Conservation (phyloP, 768 basidiomycete genomes). For the Tulasnella sp. region DNA sequence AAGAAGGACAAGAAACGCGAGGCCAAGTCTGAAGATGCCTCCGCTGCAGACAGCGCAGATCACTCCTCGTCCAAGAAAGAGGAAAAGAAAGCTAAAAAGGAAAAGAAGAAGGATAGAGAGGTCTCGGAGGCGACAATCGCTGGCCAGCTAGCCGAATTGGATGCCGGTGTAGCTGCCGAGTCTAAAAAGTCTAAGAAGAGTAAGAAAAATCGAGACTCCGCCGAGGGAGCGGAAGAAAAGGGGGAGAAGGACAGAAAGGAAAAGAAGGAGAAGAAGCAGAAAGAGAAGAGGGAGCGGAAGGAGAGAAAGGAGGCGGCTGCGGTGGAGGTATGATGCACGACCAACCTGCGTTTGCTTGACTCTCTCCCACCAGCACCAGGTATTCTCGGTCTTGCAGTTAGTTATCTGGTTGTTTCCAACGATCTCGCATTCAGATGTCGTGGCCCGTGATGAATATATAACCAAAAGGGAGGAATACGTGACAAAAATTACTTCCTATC, state of each 20-base stretch:
- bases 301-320: not conserved
- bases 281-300: slow-evolving; percentile 22
- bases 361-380: not conserved
- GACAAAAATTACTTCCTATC: not conserved
- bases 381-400: too few relatives aligned
- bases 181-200: slow-evolving; percentile 23
- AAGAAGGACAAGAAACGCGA: slow-evolving; percentile 25
- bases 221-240: slow-evolving; percentile 32
- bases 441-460: not conserved
- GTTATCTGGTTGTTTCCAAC: too few relatives aligned
- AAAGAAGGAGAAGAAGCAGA: slow-evolving; percentile 30
- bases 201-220: slow-evolving; percentile 24
- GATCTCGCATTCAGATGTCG: not conserved
- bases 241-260: slow-evolving; percentile 30
- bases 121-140: not conserved
- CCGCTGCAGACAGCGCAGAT: not conserved
- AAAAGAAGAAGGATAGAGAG: slow-evolving; percentile 18
- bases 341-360: not conserved
- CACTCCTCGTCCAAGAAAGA: slow-evolving; percentile 2
- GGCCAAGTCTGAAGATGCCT: not conserved
- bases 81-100: slow-evolving; percentile 14
- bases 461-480: not conserved
- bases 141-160: slow-evolving; percentile 11
- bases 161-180: slow-evolving; percentile 21
- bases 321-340: not conserved